phyloP scores from a whole-genome alignment of 768 basidiomycete genomes.

The Lentinus brumalis region DNA sequence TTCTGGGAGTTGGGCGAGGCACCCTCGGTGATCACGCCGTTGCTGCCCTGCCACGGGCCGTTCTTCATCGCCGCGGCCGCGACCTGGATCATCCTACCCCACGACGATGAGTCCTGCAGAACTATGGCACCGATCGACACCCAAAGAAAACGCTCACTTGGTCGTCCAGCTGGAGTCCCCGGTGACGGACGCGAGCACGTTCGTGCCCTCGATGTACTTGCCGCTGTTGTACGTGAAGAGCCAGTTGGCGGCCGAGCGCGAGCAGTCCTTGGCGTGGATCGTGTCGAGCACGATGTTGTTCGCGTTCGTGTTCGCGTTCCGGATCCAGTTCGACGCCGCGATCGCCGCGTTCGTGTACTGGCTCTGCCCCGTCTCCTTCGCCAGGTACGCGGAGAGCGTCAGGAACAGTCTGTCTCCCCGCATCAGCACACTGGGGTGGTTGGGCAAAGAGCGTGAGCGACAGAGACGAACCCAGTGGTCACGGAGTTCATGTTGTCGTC shows the following conservation, averaged over 20 bases:
- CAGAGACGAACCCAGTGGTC: slow-evolving; percentile 46
- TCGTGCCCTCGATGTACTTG: slow-evolving; percentile 55
- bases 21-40: slow-evolving; percentile 58
- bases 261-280: slow-evolving; percentile 48
- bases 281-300: slow-evolving; percentile 49
- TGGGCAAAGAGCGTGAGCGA: not conserved
- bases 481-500: slow-evolving; percentile 51
- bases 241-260: slow-evolving; percentile 46
- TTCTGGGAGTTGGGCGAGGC: slow-evolving; percentile 42
- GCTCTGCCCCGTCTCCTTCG: slow-evolving; percentile 44
- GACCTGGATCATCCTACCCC: slow-evolving; percentile 38
- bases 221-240: slow-evolving; percentile 49
- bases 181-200: slow-evolving; percentile 45
- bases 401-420: not conserved
- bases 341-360: slow-evolving; percentile 51
- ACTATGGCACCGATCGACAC: no score
- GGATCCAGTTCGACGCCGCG: slow-evolving; percentile 50
- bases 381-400: slow-evolving; percentile 53
- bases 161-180: slow-evolving; percentile 43
- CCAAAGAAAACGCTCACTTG: slow-evolving; percentile 35
- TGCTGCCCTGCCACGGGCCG: slow-evolving; percentile 46
- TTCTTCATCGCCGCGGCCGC: slow-evolving; percentile 46
- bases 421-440: no score
- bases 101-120: not conserved
- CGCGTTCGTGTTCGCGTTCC: slow-evolving; percentile 45